Conservation (phyloP, 2,329 filamentous ascomycete species). For the Penicillium sp. region DNA sequence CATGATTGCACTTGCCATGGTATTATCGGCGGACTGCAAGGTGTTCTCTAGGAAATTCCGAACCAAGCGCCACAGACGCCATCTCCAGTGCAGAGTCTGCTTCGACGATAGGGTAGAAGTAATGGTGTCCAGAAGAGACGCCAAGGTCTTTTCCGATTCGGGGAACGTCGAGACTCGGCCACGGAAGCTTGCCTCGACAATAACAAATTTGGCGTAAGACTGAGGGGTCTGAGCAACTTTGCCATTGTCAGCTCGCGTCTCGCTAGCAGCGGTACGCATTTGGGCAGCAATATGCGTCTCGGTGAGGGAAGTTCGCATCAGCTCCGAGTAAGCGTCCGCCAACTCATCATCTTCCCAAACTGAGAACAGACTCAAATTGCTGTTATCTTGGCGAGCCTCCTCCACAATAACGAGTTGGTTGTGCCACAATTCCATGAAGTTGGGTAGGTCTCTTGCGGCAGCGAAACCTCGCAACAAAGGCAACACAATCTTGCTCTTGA, state of each 20-base stretch:
- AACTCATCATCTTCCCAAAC: slow-evolving; percentile 49
- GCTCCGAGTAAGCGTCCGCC: slow-evolving; percentile 35
- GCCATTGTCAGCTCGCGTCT: slow-evolving; percentile 29
- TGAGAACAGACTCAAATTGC: slow-evolving; percentile 28
- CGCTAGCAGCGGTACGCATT: slow-evolving; percentile 30
- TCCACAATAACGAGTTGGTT: slow-evolving; percentile 40
- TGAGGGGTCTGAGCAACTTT: slow-evolving; percentile 26
- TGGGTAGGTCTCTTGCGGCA: slow-evolving; percentile 39
- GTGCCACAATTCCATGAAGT: slow-evolving; percentile 43
- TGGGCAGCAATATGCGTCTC: slow-evolving; percentile 29
- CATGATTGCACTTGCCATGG: slow-evolving; percentile 19
- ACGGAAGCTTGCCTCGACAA: slow-evolving; percentile 37
- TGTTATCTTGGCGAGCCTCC: slow-evolving; percentile 27
- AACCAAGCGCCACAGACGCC: slow-evolving; percentile 42
- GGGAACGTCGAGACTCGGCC: slow-evolving; percentile 23
- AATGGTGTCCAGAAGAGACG: slow-evolving; percentile 27
- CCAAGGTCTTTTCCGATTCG: slow-evolving; percentile 24
- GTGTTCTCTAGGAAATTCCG: slow-evolving; percentile 35
- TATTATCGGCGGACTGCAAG: slow-evolving; percentile 20
- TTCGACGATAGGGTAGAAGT: slow-evolving; percentile 32
- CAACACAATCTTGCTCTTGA: slow-evolving; percentile 41
- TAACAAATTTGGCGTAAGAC: slow-evolving; percentile 37
- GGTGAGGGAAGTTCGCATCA: slow-evolving; percentile 34
- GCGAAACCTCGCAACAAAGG: slow-evolving; percentile 43
- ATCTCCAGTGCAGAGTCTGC: slow-evolving; percentile 37